Conservation (phyloP, 306 rosid genomes). For the Inga leiocalycina region DNA sequence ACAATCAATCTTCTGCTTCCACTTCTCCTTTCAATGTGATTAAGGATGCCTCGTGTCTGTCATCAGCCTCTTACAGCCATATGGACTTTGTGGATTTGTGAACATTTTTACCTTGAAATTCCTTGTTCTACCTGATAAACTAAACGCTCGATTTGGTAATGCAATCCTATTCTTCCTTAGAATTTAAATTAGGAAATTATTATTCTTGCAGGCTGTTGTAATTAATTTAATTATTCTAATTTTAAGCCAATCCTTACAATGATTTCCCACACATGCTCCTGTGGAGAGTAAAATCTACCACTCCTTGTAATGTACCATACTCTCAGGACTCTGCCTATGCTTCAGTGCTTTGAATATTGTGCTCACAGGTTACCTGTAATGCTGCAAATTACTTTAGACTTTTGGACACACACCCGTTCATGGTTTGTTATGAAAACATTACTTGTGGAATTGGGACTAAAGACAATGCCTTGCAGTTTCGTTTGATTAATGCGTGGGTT, state of each 20-base stretch:
- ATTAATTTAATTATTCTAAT: background rate
- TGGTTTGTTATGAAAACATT: background rate
- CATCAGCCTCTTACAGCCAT: background rate
- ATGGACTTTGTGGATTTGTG: background rate
- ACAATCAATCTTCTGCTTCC: background rate
- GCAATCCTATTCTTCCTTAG: background rate
- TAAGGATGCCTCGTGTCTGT: background rate
- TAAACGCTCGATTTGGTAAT: background rate
- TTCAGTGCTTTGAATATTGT: background rate
- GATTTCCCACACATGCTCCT: background rate
- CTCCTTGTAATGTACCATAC: background rate
- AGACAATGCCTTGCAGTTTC: background rate
- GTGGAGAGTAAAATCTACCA: background rate
- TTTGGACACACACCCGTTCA: background rate
- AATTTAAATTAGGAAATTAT: background rate
- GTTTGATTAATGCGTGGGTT: background rate
- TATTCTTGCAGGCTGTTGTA: background rate
- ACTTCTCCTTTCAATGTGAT: background rate
- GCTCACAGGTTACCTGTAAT: background rate
- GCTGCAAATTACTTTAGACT: background rate
- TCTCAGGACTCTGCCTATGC: background rate
- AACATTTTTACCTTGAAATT: background rate
- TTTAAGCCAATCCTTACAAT: background rate
- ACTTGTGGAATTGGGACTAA: background rate
- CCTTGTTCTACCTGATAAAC: background rate